Evolutionary conservation across 2,329 filamentous ascomycete genomes (phyloP).

Genomic region (Trichoderma atroviride): DNA sequence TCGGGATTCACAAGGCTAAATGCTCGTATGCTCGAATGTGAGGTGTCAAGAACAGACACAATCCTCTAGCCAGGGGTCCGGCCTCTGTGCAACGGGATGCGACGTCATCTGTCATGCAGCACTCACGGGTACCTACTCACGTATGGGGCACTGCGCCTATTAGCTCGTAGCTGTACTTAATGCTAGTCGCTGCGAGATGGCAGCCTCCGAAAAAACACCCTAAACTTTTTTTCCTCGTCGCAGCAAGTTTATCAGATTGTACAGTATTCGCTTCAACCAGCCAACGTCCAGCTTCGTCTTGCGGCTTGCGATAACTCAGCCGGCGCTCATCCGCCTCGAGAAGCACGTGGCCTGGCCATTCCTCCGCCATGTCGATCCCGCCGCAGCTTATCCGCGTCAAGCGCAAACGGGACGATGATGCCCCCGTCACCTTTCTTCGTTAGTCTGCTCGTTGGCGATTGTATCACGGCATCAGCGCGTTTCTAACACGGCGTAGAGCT

Average conservation of each 20-base stretch:
- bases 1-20: not conserved
- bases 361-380: constrained; percentile 55
- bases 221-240: not conserved
- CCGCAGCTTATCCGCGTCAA: constrained; percentile 63
- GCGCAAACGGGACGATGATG: constrained; percentile 59
- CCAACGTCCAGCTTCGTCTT: not conserved
- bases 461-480: not conserved
- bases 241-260: not conserved
- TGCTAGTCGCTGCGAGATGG: not conserved
- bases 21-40: too few species aligned
- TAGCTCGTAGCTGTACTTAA: constrained; percentile 1
- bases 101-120: constrained; percentile 22
- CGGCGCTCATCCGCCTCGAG: not conserved
- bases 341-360: constrained; percentile 1
- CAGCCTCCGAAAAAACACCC: constrained; percentile 14
- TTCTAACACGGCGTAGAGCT: constrained; percentile 47
- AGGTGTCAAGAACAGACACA: not conserved
- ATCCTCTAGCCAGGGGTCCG: constrained; percentile 1
- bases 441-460: constrained; percentile 33
- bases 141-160: not conserved
- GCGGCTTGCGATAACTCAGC: not conserved
- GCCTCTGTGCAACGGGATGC: constrained; percentile 14
- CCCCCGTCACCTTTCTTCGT: constrained; percentile 60
- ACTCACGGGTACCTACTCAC: not conserved
- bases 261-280: not conserved